Evolutionary conservation across 2,329 filamentous ascomycete genomes (phyloP), one percentile per base, ranked within the genome.

Genomic region (Pestalotiopsis sp.): DNA sequence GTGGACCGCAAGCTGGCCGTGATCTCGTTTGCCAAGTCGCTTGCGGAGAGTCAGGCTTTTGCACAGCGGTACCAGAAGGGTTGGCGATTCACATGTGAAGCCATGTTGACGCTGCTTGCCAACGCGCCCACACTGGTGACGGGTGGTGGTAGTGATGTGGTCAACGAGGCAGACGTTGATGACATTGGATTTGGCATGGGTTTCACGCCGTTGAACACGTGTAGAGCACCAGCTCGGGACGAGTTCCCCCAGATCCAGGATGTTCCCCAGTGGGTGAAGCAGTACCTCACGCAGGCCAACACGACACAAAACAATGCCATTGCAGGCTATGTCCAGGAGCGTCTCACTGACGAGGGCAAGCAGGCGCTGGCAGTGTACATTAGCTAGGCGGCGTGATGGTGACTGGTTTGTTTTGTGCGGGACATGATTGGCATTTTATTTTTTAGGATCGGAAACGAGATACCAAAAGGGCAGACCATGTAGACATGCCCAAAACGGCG

Each of bases 141-240:
- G 17, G 88, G 91, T 1, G 83, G 87, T 45, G 91, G 91, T 68
- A 91, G 93, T 72, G 94, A 97, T 73, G 83, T 93, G 65, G 91
- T 97, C 71, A 89, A 90, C 12, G 96, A 98, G 78, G 91, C 94
- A 3, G 95, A 98, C 75, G 93, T 97, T 31, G 96, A 99, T 75
- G 96, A 99, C 78, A 90, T 98, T 73, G 92, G 93, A 36, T 99
- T 99, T 77, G 96, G 96, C 31, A 91, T 98, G 72, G 95, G 94
- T 9, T 99, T 97, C 82, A 98, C 96, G 0, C 91, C 93, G 39
- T 87, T 99, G 71, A 97, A 95, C 83, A 98, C 95, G 0, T 96
- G 95, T 83, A 93, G 92, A 79, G 90, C 90, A 69, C 84, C 89
- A 4, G 83, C 88, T 1, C 87, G 86, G 65, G 96, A 98, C 78